Percentiles rank a stretch among this genome's conserved stretches.
These are phyloP conservation scores for Nigrospora osmanthi DNA, from an alignment of 2,329 filamentous ascomycete genomes.

Conservation along the genomic window DNA sequence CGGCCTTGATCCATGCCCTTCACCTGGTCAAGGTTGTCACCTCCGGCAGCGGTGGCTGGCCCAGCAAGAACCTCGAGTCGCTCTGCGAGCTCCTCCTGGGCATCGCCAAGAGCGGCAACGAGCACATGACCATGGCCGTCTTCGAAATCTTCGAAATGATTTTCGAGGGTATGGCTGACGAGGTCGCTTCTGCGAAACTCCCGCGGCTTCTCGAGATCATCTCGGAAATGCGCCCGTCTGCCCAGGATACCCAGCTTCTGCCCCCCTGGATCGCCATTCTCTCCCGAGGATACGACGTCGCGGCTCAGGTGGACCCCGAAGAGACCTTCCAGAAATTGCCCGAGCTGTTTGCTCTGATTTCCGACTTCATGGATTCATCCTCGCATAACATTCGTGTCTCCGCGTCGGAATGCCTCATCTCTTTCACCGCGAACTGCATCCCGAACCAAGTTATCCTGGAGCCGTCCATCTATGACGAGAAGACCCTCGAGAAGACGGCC, in stretches of 20 bases:
- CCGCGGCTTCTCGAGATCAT: slow-evolving; percentile 87
- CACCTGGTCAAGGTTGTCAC: slow-evolving; percentile 90
- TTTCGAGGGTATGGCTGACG: slow-evolving; percentile 81
- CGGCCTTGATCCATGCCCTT: slow-evolving; percentile 80
- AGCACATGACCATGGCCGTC: slow-evolving; percentile 91
- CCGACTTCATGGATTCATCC: slow-evolving; percentile 74
- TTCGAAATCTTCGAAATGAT: slow-evolving; percentile 98
- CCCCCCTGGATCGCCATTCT: slow-evolving; percentile 96
- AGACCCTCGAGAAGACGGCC: slow-evolving; percentile 74
- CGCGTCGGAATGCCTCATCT: slow-evolving; percentile 89
- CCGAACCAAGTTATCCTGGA: slow-evolving; percentile 77
- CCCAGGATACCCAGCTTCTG: slow-evolving; percentile 89
- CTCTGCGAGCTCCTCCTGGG: slow-evolving; percentile 83
- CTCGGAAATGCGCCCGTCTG: slow-evolving; percentile 79
- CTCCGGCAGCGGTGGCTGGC: slow-evolving; percentile 84
- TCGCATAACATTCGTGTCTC: slow-evolving; percentile 92
- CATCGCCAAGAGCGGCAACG: slow-evolving; percentile 84
- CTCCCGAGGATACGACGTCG: slow-evolving; percentile 89
- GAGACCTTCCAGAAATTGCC: slow-evolving; percentile 90
- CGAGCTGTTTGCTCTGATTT: slow-evolving; percentile 72
- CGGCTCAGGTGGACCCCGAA: slow-evolving; percentile 77
- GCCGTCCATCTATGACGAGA: slow-evolving; percentile 88
- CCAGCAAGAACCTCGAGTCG: slow-evolving; percentile 88
- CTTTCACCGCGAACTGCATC: slow-evolving; percentile 85
- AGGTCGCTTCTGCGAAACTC: slow-evolving; percentile 81